Evolutionary conservation across 768 basidiomycete genomes (phyloP), one percentile per base, ranked within the genome.

Genomic region (Asterophora parasitica): DNA sequence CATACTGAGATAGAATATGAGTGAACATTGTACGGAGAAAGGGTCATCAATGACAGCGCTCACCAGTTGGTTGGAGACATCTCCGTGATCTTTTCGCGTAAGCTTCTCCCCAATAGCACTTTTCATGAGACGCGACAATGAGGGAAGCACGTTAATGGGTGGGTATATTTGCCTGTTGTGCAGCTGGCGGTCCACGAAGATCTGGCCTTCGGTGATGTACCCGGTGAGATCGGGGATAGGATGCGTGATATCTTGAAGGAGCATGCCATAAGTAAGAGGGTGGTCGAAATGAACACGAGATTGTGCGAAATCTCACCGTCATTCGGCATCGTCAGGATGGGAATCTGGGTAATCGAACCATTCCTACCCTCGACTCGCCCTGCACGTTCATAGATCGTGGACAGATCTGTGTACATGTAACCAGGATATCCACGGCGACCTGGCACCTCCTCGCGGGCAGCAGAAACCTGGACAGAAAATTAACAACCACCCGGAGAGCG

Each of bases 301-400:
- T 42, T 42, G 56, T 32, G 39, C 11, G 27, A 66, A 78, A 23
- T 23, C 3, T 72, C 70, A 90, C 93, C 95, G 68, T 98, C 96
- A 71, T 98, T 99, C 19, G 96, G 96, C 96, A 99, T 99, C 51
- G 96, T 98, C 47, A 99, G 78, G 62, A 98, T 99, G 51, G 96
- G 96, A 67, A 98, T 96, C 73, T 99, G 96, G 46, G 96, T 99
- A 75, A 99, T 99, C 40, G 93, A 96, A 36, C 96, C 96, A 70
- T 97, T 98, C 58, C 95, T 81, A 54, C 96, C 96, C 72, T 96
- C 71, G 43, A 98, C 96, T 59, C 95, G 94, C 37, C 96, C 96
- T 33, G 96, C 96, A 70, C 96, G 92, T 72, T 99, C 96, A 70
- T 99, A 99, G 64, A 99, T 95, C 28, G 95, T 98, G 42, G 95